Evolutionary conservation across 2,329 filamentous ascomycete genomes (phyloP).

Genomic region (Zelopaecilomyces penicillatus): DNA sequence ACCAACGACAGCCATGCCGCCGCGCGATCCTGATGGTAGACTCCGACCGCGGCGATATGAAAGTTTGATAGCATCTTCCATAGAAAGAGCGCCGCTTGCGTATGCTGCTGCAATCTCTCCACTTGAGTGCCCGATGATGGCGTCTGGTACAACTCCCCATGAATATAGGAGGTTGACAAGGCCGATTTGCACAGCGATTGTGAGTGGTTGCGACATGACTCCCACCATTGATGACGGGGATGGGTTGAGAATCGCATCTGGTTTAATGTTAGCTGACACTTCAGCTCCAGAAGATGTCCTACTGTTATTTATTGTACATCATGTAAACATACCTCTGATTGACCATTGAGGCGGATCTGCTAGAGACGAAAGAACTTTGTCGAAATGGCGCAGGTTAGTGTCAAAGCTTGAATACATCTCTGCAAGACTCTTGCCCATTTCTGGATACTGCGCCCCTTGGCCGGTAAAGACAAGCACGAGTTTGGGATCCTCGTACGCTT

Average conservation of each 20-base stretch:
- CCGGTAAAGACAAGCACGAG: neutral
- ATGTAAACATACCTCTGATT: slow-evolving; percentile 3
- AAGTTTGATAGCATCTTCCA: slow-evolving; percentile 19
- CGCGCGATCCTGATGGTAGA: slow-evolving; percentile 4
- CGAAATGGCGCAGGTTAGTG: slow-evolving; percentile 4
- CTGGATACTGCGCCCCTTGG: slow-evolving; percentile 8
- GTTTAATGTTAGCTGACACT: too few species aligned
- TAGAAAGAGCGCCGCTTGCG: slow-evolving; percentile 13
- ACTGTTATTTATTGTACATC: slow-evolving; percentile 4
- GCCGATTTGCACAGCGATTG: slow-evolving; percentile 34
- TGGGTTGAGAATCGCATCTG: too few species aligned
- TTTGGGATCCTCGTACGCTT: neutral
- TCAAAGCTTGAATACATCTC: slow-evolving; percentile 6
- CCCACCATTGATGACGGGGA: slow-evolving; percentile 4
- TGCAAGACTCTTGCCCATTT: slow-evolving; percentile 11
- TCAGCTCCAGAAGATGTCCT: slow-evolving; percentile 1
- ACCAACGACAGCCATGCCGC: slow-evolving; percentile 18
- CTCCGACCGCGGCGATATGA: slow-evolving; percentile 10
- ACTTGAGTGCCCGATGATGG: slow-evolving; percentile 29
- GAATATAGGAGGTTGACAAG: slow-evolving; percentile 28
- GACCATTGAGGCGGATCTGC: slow-evolving; percentile 6
- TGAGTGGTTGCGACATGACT: slow-evolving; percentile 12
- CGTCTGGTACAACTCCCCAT: slow-evolving; percentile 20
- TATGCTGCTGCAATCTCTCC: slow-evolving; percentile 34
- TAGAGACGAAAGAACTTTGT: neutral